Evolutionary conservation across 306 rosid genomes (phyloP).

Genomic region (Sicyos baderoa): DNA sequence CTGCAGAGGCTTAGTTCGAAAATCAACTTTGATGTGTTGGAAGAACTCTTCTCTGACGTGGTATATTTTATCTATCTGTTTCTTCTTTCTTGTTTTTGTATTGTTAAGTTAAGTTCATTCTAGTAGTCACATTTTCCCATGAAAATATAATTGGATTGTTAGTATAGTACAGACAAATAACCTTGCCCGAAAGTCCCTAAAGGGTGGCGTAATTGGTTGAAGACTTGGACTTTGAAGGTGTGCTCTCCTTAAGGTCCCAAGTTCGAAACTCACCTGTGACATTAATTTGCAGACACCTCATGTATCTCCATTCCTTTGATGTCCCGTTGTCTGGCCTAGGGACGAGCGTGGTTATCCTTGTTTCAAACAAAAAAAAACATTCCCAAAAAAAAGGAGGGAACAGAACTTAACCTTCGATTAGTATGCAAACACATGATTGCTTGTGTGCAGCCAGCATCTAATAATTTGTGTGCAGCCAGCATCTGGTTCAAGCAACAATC

Average conservation of each 20-base stretch:
- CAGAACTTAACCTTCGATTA: not conserved
- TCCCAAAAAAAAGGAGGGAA: not conserved
- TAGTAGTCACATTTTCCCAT: not conserved
- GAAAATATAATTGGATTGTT: not conserved
- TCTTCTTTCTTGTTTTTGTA: not conserved
- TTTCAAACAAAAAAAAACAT: too few species aligned
- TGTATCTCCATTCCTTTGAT: too few species aligned
- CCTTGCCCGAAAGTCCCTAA: too few species aligned
- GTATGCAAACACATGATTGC: not conserved
- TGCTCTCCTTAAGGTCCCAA: too few species aligned
- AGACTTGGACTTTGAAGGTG: too few species aligned
- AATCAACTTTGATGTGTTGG: conserved; percentile 16
- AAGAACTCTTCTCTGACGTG: not conserved
- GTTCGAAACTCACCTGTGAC: too few species aligned
- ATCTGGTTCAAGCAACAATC: conserved; percentile 11
- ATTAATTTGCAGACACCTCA: too few species aligned
- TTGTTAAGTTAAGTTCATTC: not conserved
- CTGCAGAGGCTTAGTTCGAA: conserved; percentile 15
- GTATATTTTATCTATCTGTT: conserved; percentile 10
- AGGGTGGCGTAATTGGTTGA: too few species aligned
- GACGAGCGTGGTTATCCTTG: too few species aligned
- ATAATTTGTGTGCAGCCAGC: conserved; percentile 14
- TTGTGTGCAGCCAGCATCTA: not conserved
- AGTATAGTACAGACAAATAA: not conserved
- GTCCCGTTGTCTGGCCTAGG: too few species aligned